Conservation (phyloP, 108 stramenopile genomes). For the Cyclostephanos invisitatus region DNA sequence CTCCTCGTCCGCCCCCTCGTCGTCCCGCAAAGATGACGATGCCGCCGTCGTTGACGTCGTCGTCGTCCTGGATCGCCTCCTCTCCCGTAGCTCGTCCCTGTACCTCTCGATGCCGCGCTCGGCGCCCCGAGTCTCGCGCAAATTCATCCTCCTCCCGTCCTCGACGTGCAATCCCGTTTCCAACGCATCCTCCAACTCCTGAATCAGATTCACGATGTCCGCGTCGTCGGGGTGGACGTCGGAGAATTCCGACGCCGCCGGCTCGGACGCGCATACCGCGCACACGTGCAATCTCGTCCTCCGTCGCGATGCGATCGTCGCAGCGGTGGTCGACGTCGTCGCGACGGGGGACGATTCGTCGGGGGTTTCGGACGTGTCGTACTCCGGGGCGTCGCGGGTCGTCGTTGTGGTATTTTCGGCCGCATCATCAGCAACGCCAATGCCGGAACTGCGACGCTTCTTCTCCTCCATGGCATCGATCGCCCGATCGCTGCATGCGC, state of each 20-base stretch:
- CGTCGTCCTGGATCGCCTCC: conserved; percentile 2
- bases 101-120: conserved; percentile 61
- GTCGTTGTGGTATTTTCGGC: not conserved
- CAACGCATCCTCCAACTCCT: conserved; percentile 40
- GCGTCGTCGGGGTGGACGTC: conserved; percentile 50
- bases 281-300: conserved; percentile 50
- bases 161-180: conserved; percentile 24
- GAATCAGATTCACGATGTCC: conserved; percentile 39
- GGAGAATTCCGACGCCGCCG: conserved; percentile 68
- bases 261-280: conserved; percentile 76
- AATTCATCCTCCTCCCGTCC: conserved; percentile 49
- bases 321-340: not conserved
- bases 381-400: not conserved
- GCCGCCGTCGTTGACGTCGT: conserved; percentile 38
- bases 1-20: conserved; percentile 13
- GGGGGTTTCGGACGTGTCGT: conserved; percentile 17
- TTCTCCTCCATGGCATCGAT: conserved; percentile 51
- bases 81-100: conserved; percentile 34
- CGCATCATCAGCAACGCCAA: not conserved
- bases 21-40: too few relatives aligned
- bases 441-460: conserved; percentile 3
- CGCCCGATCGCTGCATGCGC: conserved; percentile 57
- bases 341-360: not conserved
- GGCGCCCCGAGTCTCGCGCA: conserved; percentile 65
- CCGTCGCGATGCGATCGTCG: not conserved